Evolutionary conservation across 1,139 yeast species (phyloP).

Genomic region (Suhomyces guaymorum): DNA sequence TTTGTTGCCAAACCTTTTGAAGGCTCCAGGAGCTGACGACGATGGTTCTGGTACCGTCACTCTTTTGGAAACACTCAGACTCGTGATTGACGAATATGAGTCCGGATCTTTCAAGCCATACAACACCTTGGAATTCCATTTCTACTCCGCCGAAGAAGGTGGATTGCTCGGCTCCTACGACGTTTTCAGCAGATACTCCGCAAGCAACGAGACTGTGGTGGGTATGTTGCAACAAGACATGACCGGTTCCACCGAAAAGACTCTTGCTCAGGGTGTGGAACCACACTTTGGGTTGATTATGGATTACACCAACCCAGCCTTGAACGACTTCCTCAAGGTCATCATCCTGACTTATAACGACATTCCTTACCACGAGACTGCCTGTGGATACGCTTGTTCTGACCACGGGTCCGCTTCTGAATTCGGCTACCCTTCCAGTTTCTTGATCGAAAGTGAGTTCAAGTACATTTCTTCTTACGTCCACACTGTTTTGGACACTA

Average conservation of each 20-base stretch:
- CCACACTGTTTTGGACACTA: slow-evolving; percentile 77
- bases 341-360: slow-evolving; percentile 61
- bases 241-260: slow-evolving; percentile 78
- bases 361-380: slow-evolving; percentile 71
- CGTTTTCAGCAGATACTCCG: slow-evolving; percentile 59
- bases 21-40: slow-evolving; percentile 96
- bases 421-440: slow-evolving; percentile 80
- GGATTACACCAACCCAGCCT: slow-evolving; percentile 64
- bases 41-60: slow-evolving; percentile 90
- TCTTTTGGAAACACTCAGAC: slow-evolving; percentile 69
- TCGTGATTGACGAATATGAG: slow-evolving; percentile 44
- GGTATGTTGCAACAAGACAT: slow-evolving; percentile 94
- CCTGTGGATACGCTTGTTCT: slow-evolving; percentile 91
- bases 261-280: slow-evolving; percentile 54
- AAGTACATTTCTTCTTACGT: slow-evolving; percentile 64
- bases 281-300: slow-evolving; percentile 80
- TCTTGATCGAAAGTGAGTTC: slow-evolving; percentile 76
- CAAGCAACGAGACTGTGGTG: slow-evolving; percentile 52
- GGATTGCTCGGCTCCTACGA: slow-evolving; percentile 88
- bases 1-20: slow-evolving; percentile 63
- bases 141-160: slow-evolving; percentile 94
- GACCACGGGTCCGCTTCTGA: slow-evolving; percentile 88
- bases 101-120: slow-evolving; percentile 51
- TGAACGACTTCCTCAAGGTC: slow-evolving; percentile 64
- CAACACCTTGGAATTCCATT: slow-evolving; percentile 87